Evolutionary conservation across 176 grass and related monocot species (phyloP).

Genomic region (Triticum turgidum): DNA sequence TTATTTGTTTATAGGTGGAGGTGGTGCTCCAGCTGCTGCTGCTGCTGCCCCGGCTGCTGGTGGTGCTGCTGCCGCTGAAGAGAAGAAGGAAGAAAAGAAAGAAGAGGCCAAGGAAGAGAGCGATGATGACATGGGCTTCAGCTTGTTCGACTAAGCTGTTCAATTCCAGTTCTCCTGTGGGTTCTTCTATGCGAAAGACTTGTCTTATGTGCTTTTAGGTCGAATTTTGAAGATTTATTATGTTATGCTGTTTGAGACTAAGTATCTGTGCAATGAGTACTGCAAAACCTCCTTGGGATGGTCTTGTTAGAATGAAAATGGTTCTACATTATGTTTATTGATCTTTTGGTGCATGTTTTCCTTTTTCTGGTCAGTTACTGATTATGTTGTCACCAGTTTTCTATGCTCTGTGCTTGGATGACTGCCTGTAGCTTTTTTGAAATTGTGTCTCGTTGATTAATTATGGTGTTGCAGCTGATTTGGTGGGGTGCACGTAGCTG

Average conservation of each 20-base stretch:
- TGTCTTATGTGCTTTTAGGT: conserved; percentile 29
- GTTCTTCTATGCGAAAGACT: conserved; percentile 28
- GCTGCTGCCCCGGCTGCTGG: conserved; percentile 47
- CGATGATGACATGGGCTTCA: conserved; percentile 88
- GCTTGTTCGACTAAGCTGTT: conserved; percentile 62
- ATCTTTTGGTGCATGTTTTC: too few species aligned
- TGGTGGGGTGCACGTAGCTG: too few species aligned
- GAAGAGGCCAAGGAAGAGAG: conserved; percentile 80
- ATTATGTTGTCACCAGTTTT: too few species aligned
- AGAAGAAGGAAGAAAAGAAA: conserved; percentile 63
- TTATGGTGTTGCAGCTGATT: too few species aligned
- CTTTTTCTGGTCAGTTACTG: too few species aligned
- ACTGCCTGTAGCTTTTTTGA: too few species aligned
- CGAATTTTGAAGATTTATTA: conserved; percentile 37
- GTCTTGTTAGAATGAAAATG: conserved; percentile 14
- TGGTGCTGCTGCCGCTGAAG: conserved; percentile 37
- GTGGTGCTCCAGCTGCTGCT: conserved; percentile 45
- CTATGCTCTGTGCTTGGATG: too few species aligned
- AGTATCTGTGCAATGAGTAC: conserved; percentile 17
- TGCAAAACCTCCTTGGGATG: background rate
- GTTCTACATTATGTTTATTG: background rate
- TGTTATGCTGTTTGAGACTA: conserved; percentile 1
- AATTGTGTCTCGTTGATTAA: too few species aligned
- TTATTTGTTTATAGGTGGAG: conserved; percentile 49
- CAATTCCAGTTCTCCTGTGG: background rate